phyloP scores from a whole-genome alignment of 495 filamentous ascomycete species.

The Parachaetomium inaequale region DNA sequence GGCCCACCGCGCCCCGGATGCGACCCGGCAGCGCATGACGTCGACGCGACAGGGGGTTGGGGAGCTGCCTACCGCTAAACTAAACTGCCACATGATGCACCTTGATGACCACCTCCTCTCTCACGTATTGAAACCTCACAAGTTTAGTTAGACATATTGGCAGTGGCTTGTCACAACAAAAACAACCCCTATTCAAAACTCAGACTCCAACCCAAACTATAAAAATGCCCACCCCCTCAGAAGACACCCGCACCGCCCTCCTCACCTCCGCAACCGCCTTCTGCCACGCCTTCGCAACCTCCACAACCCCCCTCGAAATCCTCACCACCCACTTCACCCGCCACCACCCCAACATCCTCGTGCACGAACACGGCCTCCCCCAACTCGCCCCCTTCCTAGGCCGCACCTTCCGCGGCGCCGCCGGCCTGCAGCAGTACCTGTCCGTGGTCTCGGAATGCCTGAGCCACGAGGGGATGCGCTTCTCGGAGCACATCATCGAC shows the following conservation, averaged over 20 bases:
- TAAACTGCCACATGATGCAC: not conserved
- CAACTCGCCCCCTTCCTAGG: conserved; percentile 56
- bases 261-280: conserved; percentile 44
- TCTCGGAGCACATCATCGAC: conserved; percentile 54
- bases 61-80: not conserved
- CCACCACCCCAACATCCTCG: conserved; percentile 22
- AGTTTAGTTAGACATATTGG: too few relatives aligned
- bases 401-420: conserved; percentile 48
- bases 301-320: conserved; percentile 34
- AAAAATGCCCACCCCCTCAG: not conserved
- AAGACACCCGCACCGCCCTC: conserved; percentile 34
- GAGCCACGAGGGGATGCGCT: conserved; percentile 47
- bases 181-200: not conserved
- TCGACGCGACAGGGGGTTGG: conserved; percentile 1
- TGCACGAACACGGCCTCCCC: conserved; percentile 55
- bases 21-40: conserved; percentile 4
- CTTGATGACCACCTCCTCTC: not conserved
- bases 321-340: conserved; percentile 49
- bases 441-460: conserved; percentile 39
- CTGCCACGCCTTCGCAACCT: conserved; percentile 45
- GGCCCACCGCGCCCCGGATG: not conserved
- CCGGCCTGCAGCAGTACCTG: conserved; percentile 51
- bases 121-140: not conserved
- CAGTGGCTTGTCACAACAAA: too few relatives aligned
- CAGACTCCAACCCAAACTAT: not conserved